Base-by-base conservation (phyloP, 371 early-diverging fungal species). In the Phascolomyces articulosus region DNA sequence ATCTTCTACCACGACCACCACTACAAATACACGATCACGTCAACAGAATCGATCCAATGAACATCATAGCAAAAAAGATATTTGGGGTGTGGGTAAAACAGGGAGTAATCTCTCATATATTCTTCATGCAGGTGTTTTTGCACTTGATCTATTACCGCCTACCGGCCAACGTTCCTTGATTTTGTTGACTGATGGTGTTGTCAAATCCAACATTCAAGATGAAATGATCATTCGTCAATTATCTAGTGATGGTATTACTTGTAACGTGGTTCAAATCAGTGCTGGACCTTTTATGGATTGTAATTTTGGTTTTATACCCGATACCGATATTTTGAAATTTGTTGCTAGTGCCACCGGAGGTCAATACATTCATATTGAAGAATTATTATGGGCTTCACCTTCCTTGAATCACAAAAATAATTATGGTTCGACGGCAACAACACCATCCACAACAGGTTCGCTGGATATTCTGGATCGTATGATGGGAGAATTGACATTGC, bases 261-360 rank as follows among this genome's bases (percentile, higher is more conserved):
- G 93, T 60, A 88, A 86, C 13, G 78, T 96, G 20, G 84, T 97
- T 28, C 98, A 96, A 72, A 85, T 95, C 9, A 96, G 97, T 0
- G 87, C 88, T 3, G 60, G 60, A 23, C 40, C 47, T 2, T 57
- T 40, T 16, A 41, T 55, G 18, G 65, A 68, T 1, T 86, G 88
- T 48, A 92, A 91, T 61, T 92, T 94, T 76, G 97, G 97, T 0
- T 91, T 91, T 68, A 89, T 96, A 7, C 90, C 91, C 40, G 95
- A 97, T 69, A 94, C 87, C 60, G 96, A 96, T 67, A 85, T 91
- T 21, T 77, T 96, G 7, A 75, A 91, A 18, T 96, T 92, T 69
- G 73, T 96, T 21, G 88, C 96, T 0, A 84, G 84, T 10, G 87
- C 94, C 10, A 87, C 95, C 0, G 80, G 82, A 44, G 98, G 98